A percentile compares a stretch with the other conserved stretches of the same genome.
phyloP scores from a whole-genome alignment of 345 rosid genomes.

The Aquilaria yunnanensis region DNA sequence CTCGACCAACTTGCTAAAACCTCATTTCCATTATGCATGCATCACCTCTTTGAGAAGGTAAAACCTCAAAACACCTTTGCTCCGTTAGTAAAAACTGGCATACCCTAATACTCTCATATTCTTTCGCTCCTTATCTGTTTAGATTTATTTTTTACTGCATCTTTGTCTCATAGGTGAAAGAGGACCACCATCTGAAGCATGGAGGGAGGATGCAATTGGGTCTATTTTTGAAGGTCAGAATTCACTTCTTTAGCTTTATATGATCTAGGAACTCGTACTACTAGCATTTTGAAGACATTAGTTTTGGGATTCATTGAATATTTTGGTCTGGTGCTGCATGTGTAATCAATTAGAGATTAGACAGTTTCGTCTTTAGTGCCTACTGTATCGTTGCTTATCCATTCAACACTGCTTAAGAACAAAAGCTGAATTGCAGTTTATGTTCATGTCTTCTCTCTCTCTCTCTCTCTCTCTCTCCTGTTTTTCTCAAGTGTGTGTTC shows the following conservation, averaged over 20 bases:
- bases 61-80: conserved; percentile 7
- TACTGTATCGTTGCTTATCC: too few species aligned
- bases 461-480: too few species aligned
- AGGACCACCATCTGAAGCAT: conserved; percentile 94
- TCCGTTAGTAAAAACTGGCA: not conserved
- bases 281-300: conserved; percentile 5
- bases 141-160: conserved; percentile 4
- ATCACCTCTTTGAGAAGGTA: conserved; percentile 85
- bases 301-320: too few species aligned
- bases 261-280: not conserved
- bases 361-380: too few species aligned
- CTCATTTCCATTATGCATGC: conserved; percentile 94
- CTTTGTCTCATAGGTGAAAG: conserved; percentile 53
- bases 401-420: too few species aligned
- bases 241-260: conserved; percentile 9
- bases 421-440: too few species aligned
- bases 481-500: too few species aligned
- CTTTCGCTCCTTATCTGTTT: not conserved
- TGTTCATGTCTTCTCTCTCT: too few species aligned
- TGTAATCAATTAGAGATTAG: too few species aligned
- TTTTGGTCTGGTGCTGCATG: too few species aligned
- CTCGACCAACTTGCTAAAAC: conserved; percentile 65
- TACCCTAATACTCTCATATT: not conserved
- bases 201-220: conserved; percentile 99
- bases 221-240: conserved; percentile 77